Percentiles rank a stretch among this genome's conserved stretches.
phyloP scores from a whole-genome alignment of 2,329 filamentous ascomycete species.

The Trichoderma polysporum region DNA sequence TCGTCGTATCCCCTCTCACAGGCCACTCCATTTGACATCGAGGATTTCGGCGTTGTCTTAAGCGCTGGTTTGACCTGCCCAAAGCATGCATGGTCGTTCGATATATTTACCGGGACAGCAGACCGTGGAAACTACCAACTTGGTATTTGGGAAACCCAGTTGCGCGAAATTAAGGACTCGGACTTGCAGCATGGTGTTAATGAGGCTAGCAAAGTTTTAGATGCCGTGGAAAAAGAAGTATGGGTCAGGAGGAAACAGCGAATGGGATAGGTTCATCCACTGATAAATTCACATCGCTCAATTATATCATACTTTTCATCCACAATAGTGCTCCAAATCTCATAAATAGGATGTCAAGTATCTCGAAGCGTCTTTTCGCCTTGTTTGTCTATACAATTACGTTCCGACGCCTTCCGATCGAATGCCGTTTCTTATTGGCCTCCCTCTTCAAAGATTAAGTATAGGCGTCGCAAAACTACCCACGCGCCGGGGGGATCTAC shows the following conservation, averaged over 20 bases:
- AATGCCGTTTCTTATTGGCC: too few species aligned
- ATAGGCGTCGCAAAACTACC: too few species aligned
- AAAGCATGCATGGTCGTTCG: conserved; percentile 71
- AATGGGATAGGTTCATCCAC: background rate
- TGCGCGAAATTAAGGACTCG: conserved; percentile 37
- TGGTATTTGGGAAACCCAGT: conserved; percentile 62
- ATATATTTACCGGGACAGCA: conserved; percentile 60
- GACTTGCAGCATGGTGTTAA: background rate
- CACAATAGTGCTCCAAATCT: background rate
- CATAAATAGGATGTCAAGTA: too few species aligned
- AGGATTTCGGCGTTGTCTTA: conserved; percentile 66
- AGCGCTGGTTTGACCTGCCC: conserved; percentile 65
- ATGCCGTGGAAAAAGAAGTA: conserved; percentile 34
- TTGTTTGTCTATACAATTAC: background rate
- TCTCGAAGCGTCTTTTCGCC: background rate
- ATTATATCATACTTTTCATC: background rate
- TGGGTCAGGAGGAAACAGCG: conserved; percentile 45
- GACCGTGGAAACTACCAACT: conserved; percentile 64
- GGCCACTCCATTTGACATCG: conserved; percentile 66
- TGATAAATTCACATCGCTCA: background rate
- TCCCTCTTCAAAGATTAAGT: too few species aligned
- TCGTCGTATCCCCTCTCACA: conserved; percentile 64
- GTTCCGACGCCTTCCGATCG: too few species aligned
- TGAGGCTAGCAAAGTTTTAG: background rate
- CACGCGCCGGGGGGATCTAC: too few species aligned